Percentiles rank a stretch among this genome's conserved stretches.
phyloP scores from a whole-genome alignment of 1,284 basidiomycete genomes.

The Ceratobasidium sp. region DNA sequence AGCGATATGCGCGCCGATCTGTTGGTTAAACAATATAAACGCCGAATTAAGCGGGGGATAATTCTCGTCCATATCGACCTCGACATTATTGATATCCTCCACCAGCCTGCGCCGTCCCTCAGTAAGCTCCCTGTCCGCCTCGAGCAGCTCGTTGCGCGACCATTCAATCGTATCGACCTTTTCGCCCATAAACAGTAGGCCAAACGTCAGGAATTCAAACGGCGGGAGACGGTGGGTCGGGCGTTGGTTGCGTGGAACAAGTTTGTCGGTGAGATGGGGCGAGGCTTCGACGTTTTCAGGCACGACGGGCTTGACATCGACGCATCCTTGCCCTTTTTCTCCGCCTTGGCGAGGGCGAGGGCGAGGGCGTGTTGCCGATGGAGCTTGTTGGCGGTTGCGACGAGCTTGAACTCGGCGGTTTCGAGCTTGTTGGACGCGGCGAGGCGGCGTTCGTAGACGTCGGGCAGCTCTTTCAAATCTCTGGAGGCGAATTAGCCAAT shows the following conservation, averaged over 20 bases:
- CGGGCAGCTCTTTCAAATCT: constrained; percentile 71
- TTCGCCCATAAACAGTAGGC: constrained; percentile 73
- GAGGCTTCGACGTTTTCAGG: constrained; percentile 52
- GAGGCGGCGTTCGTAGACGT: constrained; percentile 70
- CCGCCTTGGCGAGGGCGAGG: constrained; percentile 53
- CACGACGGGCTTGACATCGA: constrained; percentile 36
- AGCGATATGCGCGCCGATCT: constrained; percentile 81
- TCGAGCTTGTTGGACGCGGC: constrained; percentile 75
- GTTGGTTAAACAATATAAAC: constrained; percentile 85
- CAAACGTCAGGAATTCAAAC: constrained; percentile 69
- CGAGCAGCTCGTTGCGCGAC: constrained; percentile 76
- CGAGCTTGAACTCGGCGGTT: constrained; percentile 69
- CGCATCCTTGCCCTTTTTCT: constrained; percentile 49
- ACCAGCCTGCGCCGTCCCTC: constrained; percentile 61
- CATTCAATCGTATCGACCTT: constrained; percentile 84
- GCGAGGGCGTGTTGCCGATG: constrained; percentile 54
- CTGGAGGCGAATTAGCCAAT: constrained; percentile 53
- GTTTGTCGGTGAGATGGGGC: constrained; percentile 62
- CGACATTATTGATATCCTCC: constrained; percentile 55
- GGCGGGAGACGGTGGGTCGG: constrained; percentile 72
- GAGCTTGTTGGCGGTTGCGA: constrained; percentile 65
- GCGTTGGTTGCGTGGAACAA: constrained; percentile 68
- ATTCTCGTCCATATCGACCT: constrained; percentile 64
- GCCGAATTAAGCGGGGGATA: constrained; percentile 76
- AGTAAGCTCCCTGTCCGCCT: constrained; percentile 66